phyloP scores from a whole-genome alignment of 352 stramenopile genomes.

The Phytopythium helicoides region DNA sequence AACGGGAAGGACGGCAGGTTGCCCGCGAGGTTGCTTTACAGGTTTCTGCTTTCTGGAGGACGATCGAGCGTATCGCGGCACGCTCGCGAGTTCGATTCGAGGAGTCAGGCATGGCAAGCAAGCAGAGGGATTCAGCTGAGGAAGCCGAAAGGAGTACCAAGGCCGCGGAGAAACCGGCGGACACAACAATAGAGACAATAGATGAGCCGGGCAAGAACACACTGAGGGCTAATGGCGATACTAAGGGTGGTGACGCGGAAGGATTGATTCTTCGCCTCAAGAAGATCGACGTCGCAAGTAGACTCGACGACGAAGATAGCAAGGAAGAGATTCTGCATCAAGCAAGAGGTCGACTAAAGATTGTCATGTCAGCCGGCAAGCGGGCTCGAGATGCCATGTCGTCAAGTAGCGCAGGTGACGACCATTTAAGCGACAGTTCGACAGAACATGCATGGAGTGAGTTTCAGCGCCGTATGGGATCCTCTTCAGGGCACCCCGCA shows the following conservation, averaged over 20 bases:
- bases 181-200: slow-evolving; percentile 17
- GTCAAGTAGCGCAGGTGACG: background rate
- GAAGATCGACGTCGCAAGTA: slow-evolving; percentile 28
- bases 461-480: slow-evolving; percentile 5
- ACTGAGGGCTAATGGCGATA: slow-evolving; percentile 15
- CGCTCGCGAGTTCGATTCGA: slow-evolving; percentile 76
- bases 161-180: background rate
- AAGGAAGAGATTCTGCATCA: slow-evolving; percentile 8
- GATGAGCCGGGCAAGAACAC: slow-evolving; percentile 8
- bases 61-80: slow-evolving; percentile 82
- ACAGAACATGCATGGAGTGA: slow-evolving; percentile 12
- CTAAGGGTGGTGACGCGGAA: slow-evolving; percentile 1
- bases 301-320: slow-evolving; percentile 5
- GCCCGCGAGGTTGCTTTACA: slow-evolving; percentile 65
- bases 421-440: background rate
- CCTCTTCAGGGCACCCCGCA: slow-evolving; percentile 8
- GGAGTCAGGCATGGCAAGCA: slow-evolving; percentile 1
- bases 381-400: slow-evolving; percentile 45
- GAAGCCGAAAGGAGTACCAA: background rate
- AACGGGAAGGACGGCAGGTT: slow-evolving; percentile 64
- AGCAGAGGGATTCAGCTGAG: background rate
- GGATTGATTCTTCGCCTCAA: slow-evolving; percentile 33
- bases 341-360: slow-evolving; percentile 5
- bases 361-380: slow-evolving; percentile 8
- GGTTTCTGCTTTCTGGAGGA: slow-evolving; percentile 80